These are phyloP conservation scores for Domatiomyces catenatus DNA, from an alignment of 2,329 filamentous ascomycete species.

Conservation along the genomic window DNA sequence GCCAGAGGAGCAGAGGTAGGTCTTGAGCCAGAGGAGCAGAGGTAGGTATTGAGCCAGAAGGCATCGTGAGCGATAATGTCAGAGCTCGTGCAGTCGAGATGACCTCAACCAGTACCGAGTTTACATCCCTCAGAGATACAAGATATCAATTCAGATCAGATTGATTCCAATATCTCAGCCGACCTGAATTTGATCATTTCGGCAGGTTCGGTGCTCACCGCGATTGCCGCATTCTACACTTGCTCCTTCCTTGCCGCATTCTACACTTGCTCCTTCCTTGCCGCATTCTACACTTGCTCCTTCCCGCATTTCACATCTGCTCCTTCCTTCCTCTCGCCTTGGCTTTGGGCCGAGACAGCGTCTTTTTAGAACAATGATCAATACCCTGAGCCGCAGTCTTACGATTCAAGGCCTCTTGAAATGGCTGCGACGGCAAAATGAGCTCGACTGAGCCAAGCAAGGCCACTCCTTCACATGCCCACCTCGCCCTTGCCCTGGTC, in stretches of 20 bases:
- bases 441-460: background rate
- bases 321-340: background rate
- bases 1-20: background rate
- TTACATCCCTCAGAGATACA: too few species aligned
- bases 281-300: background rate
- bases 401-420: background rate
- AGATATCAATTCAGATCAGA: too few species aligned
- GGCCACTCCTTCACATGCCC: constrained; percentile 21
- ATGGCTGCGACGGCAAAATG: background rate
- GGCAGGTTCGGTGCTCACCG: background rate
- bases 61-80: background rate
- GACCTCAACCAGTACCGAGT: too few species aligned
- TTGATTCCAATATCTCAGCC: background rate
- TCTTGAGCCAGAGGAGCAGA: background rate
- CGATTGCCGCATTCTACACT: too few species aligned
- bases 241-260: background rate
- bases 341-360: background rate
- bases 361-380: background rate
- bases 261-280: background rate
- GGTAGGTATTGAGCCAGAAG: too few species aligned
- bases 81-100: background rate
- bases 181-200: background rate
- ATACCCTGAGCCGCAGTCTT: background rate
- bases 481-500: constrained; percentile 30
- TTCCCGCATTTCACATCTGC: background rate